Evolutionary conservation across 1,284 basidiomycete genomes (phyloP).

Genomic region (Tilletiopsis washingtonensis): DNA sequence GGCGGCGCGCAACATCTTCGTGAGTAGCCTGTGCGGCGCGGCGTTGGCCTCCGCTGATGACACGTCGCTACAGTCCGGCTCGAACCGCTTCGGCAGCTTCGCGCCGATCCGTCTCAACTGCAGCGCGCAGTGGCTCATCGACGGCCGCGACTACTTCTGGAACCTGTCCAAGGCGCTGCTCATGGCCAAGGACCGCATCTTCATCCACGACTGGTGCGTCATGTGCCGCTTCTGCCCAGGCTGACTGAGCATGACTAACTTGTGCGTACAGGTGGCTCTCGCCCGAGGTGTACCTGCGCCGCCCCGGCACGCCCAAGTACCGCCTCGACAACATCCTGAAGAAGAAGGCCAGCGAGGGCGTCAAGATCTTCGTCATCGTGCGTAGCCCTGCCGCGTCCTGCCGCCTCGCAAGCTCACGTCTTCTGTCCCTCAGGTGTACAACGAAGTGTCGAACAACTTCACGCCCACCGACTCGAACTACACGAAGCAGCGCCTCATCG

Average conservation of each 20-base stretch:
- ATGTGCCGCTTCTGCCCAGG: conserved; percentile 70
- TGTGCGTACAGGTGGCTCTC: conserved; percentile 62
- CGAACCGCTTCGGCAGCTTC: conserved; percentile 74
- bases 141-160: conserved; percentile 58
- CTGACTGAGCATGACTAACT: conserved; percentile 72
- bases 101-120: conserved; percentile 88
- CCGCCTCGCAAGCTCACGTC: too few relatives aligned
- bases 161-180: conserved; percentile 88
- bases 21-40: too few relatives aligned
- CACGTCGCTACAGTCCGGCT: too few relatives aligned
- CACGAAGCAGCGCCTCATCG: conserved; percentile 77
- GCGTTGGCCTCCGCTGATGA: conserved; percentile 61
- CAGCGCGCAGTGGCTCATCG: conserved; percentile 96
- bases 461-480: conserved; percentile 64
- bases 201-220: conserved; percentile 47
- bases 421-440: too few relatives aligned
- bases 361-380: conserved; percentile 90
- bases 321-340: conserved; percentile 80
- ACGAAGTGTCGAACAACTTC: conserved; percentile 94
- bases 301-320: conserved; percentile 76
- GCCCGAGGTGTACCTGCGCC: conserved; percentile 70
- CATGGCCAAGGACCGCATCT: conserved; percentile 69
- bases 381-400: too few relatives aligned
- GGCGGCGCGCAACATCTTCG: conserved; percentile 69
- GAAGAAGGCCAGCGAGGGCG: conserved; percentile 87